Evolutionary conservation across 345 rosid genomes (phyloP).

Genomic region (Moricandia arvensis): DNA sequence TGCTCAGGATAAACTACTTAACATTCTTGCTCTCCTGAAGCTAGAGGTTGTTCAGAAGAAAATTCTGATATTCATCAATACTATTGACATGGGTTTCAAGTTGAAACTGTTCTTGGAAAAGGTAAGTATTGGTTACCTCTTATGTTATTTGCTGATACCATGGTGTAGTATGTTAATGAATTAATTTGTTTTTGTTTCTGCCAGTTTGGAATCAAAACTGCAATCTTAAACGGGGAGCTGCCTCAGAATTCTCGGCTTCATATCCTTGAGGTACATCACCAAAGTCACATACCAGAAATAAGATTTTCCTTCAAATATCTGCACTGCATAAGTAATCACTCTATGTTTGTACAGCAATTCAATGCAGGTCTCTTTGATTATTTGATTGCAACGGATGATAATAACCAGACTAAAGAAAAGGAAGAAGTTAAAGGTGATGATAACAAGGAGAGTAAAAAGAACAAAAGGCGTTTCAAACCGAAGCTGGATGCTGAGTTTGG

Average conservation of each 20-base stretch:
- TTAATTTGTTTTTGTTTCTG: not conserved
- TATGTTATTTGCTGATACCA: too few species aligned
- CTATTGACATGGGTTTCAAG: conserved; percentile 82
- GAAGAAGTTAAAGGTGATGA: conserved; percentile 35
- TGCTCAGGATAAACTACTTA: conserved; percentile 65
- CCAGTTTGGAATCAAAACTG: conserved; percentile 86
- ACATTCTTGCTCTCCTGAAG: conserved; percentile 75
- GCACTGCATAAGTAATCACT: not conserved
- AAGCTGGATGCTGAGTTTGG: conserved; percentile 85
- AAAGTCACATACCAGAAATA: not conserved
- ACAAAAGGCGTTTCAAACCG: conserved; percentile 49
- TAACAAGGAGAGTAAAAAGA: conserved; percentile 43
- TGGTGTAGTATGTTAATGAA: not conserved
- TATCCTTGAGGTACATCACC: conserved; percentile 74
- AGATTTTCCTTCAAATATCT: not conserved
- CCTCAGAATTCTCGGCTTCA: conserved; percentile 97
- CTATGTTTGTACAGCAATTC: conserved; percentile 63
- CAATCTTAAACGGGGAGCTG: conserved; percentile 82
- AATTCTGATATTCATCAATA: conserved; percentile 71
- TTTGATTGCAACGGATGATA: conserved; percentile 82
- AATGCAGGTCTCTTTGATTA: conserved; percentile 94
- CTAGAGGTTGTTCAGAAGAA: conserved; percentile 82
- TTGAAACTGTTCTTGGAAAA: conserved; percentile 78
- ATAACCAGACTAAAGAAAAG: conserved; percentile 56
- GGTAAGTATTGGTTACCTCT: conserved; percentile 46